Conservation (phyloP, 176 grass and related monocot genomes). For the Oryza punctata region DNA sequence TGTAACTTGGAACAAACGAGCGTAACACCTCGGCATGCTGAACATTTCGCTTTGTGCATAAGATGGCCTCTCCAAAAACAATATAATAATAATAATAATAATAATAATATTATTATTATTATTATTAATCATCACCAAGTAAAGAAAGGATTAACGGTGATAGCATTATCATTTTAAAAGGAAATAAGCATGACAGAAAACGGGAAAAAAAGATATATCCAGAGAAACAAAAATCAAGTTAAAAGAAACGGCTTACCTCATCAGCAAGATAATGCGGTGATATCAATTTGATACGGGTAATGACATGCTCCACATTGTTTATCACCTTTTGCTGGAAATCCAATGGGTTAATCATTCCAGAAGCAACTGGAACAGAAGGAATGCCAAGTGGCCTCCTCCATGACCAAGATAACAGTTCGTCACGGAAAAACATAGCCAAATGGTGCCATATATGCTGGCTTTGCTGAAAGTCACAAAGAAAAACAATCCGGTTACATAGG, state of each 20-base stretch:
- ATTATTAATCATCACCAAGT: too few relatives aligned
- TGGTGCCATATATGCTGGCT: conserved; percentile 98
- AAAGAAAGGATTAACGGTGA: not conserved
- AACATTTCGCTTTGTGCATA: not conserved
- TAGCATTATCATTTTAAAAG: conserved; percentile 2
- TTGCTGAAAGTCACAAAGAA: conserved; percentile 67
- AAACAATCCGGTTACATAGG: conserved; percentile 18
- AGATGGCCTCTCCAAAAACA: not conserved
- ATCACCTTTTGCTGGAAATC: conserved; percentile 96
- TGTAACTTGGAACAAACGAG: not conserved
- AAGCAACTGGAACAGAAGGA: conserved; percentile 66
- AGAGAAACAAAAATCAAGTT: not conserved
- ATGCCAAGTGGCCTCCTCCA: conserved; percentile 95
- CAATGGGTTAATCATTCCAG: conserved; percentile 68
- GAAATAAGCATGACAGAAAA: not conserved
- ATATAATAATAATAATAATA: too few relatives aligned
- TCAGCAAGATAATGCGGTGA: conserved; percentile 87
- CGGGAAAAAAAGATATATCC: not conserved
- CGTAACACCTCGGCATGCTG: not conserved
- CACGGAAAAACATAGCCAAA: conserved; percentile 98
- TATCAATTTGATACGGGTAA: conserved; percentile 79
- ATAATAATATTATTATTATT: too few relatives aligned
- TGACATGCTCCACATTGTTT: conserved; percentile 89
- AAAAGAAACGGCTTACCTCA: conserved; percentile 59
- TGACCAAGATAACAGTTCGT: conserved; percentile 97